phyloP scores from a whole-genome alignment of 2,329 filamentous ascomycete species.

The Xylaria sp. region DNA sequence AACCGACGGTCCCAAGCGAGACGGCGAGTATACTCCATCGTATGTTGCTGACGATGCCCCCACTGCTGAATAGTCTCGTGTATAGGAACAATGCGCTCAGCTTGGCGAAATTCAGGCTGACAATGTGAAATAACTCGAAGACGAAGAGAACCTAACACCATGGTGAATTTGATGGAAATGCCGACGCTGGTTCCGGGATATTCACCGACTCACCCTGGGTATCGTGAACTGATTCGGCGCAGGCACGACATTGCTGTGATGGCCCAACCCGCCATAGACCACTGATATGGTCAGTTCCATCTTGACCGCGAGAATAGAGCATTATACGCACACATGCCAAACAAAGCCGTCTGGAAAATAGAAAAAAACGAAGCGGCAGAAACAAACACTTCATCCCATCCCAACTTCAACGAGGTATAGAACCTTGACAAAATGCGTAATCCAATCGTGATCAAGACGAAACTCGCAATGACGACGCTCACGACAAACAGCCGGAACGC shows the following conservation, averaged over 20 bases:
- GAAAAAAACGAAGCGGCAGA: slow-evolving; percentile 15
- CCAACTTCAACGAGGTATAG: slow-evolving; percentile 14
- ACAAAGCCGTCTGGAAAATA: slow-evolving; percentile 16
- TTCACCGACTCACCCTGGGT: slow-evolving; percentile 15
- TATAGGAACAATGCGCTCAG: slow-evolving; percentile 22
- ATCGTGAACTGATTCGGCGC: slow-evolving; percentile 21
- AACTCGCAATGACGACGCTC: slow-evolving; percentile 11
- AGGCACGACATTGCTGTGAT: slow-evolving; percentile 17
- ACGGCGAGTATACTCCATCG: slow-evolving; percentile 14
- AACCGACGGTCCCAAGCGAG: slow-evolving; percentile 8
- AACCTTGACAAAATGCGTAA: slow-evolving; percentile 19
- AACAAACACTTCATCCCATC: slow-evolving; percentile 21
- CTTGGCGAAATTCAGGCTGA: slow-evolving; percentile 20
- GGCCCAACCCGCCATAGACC: slow-evolving; percentile 21
- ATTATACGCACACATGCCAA: slow-evolving; percentile 18
- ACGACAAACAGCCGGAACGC: slow-evolving; percentile 18
- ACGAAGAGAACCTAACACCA: slow-evolving; percentile 18
- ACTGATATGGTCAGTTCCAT: slow-evolving; percentile 11
- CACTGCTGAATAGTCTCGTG: slow-evolving; percentile 17
- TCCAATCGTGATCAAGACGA: slow-evolving; percentile 14
- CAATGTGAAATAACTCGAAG: slow-evolving; percentile 22
- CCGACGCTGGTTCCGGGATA: no score
- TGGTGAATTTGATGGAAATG: not conserved
- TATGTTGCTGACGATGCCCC: slow-evolving; percentile 12
- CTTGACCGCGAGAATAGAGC: not conserved